A percentile compares a stretch with the other conserved stretches of the same genome.
phyloP scores from a whole-genome alignment of 1,139 yeast species.

The Geotrichum reessii region DNA sequence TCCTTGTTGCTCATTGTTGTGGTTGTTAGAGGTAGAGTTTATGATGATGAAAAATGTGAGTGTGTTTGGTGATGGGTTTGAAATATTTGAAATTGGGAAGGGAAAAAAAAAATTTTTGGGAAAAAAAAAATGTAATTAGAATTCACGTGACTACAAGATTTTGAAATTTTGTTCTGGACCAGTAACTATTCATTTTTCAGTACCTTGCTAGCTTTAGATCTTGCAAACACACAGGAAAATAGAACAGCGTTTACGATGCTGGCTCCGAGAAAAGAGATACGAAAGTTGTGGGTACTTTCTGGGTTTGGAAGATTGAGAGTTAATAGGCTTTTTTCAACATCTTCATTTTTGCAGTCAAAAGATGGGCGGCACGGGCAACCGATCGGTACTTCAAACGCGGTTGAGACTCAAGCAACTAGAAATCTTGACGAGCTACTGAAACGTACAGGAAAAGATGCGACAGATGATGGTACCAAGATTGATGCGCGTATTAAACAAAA shows the following conservation, averaged over 20 bases:
- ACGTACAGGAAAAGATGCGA: neutral
- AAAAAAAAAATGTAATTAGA: neutral
- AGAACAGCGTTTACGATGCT: neutral
- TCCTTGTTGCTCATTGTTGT: conserved; percentile 50
- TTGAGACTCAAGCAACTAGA: neutral
- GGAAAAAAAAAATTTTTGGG: neutral
- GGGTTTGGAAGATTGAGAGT: neutral
- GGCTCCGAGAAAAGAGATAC: neutral
- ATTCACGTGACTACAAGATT: neutral
- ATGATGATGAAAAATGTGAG: neutral
- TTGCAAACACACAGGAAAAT: neutral
- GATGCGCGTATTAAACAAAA: conserved; percentile 19
- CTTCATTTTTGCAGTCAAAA: neutral
- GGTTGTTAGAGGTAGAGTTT: neutral
- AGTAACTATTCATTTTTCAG: neutral
- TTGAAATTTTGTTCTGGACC: neutral
- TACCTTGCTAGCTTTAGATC: neutral
- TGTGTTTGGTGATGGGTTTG: neutral
- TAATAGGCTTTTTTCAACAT: neutral
- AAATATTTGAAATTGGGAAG: neutral
- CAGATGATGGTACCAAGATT: conserved; percentile 18
- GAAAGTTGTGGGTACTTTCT: neutral
- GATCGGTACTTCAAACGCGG: neutral
- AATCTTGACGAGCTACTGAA: neutral
- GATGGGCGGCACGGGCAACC: neutral